phyloP scores from a whole-genome alignment of 75 land plant genomes.

The Cunninghamia lanceolata region DNA sequence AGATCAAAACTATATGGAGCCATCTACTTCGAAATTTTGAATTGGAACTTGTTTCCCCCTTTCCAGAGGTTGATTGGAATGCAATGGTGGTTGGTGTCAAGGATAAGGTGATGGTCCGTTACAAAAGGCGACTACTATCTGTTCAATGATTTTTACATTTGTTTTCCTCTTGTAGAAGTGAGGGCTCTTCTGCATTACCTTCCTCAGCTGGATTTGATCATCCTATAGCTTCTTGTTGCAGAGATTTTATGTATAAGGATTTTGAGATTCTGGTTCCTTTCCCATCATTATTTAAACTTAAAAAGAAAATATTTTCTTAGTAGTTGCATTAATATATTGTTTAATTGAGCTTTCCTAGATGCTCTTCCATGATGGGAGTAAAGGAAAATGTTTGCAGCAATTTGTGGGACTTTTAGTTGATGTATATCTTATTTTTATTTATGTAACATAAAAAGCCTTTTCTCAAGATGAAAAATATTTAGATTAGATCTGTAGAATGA shows the following conservation, averaged over 20 bases:
- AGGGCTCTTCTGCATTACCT: background rate
- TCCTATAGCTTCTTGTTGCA: background rate
- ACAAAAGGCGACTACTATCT: conserved; percentile 68
- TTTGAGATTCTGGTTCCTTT: background rate
- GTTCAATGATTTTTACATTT: conserved; percentile 8
- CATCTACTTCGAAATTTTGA: conserved; percentile 87
- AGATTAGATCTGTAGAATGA: background rate
- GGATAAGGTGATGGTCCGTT: conserved; percentile 92
- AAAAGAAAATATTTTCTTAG: background rate
- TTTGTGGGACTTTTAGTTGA: background rate
- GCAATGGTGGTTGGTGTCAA: conserved; percentile 98
- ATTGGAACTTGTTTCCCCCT: conserved; percentile 84
- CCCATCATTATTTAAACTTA: background rate
- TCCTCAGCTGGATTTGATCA: background rate
- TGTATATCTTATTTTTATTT: background rate
- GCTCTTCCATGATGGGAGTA: background rate
- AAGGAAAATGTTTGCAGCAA: background rate
- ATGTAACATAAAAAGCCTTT: background rate
- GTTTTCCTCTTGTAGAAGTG: background rate
- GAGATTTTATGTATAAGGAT: background rate
- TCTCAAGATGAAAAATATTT: background rate
- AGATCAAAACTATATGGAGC: conserved; percentile 95
- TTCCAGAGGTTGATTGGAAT: no score
- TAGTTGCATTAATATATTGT: background rate
- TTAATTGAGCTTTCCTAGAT: background rate